Conservation (phyloP, 768 basidiomycete genomes). For the Agrocybe pediades region DNA sequence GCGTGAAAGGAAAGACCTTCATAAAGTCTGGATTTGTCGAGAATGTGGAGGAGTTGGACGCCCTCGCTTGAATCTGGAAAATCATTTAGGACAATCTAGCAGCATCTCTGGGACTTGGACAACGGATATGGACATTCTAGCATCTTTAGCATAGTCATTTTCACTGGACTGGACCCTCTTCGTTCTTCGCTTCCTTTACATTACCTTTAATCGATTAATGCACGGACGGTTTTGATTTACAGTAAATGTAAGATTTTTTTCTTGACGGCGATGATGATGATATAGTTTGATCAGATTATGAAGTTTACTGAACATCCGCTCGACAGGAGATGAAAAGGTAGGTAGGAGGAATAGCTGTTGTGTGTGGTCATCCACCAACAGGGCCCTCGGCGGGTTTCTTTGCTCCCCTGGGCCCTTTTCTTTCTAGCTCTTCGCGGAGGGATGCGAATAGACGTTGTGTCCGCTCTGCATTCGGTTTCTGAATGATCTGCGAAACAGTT, state of each 20-base stretch:
- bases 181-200: not conserved
- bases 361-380: constrained; percentile 24
- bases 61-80: constrained; percentile 45
- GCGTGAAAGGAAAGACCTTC: constrained; percentile 76
- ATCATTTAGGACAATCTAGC: constrained; percentile 7
- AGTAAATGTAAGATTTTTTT: not conserved
- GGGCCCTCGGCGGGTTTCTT: constrained; percentile 46
- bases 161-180: constrained; percentile 11
- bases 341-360: constrained; percentile 3
- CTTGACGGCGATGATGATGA: not conserved
- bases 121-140: constrained; percentile 4
- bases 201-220: constrained; percentile 6
- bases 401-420: constrained; percentile 50
- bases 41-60: constrained; percentile 70
- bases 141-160: not conserved
- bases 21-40: constrained; percentile 72
- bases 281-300: not conserved
- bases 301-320: constrained; percentile 6
- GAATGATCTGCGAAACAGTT: constrained; percentile 33
- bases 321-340: constrained; percentile 4
- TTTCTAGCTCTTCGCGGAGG: constrained; percentile 82
- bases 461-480: constrained; percentile 80
- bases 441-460: constrained; percentile 81
- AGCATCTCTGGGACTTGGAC: constrained; percentile 16
- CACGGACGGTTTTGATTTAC: constrained; percentile 8